A percentile compares a stretch with the other conserved stretches of the same genome.
These are phyloP conservation scores for Dryadomyces quercivorus DNA, from an alignment of 2,329 filamentous ascomycete species.

Conservation along the genomic window DNA sequence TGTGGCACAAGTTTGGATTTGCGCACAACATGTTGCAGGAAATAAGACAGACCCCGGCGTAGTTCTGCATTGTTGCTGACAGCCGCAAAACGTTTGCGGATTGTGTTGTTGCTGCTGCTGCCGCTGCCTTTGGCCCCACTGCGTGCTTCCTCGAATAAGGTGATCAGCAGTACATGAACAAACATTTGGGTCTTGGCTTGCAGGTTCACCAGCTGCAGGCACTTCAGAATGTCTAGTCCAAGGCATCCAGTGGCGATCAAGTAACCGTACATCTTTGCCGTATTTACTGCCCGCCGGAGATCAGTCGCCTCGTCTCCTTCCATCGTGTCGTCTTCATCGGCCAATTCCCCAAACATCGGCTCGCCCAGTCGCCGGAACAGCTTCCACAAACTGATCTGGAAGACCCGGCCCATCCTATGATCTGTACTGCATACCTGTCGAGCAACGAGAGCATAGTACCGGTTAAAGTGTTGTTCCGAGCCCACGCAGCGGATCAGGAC, in stretches of 20 bases:
- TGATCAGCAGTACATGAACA: constrained; percentile 68
- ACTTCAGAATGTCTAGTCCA: constrained; percentile 43
- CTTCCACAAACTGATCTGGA: constrained; percentile 79
- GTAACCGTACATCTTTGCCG: constrained; percentile 41
- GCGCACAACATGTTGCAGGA: constrained; percentile 62
- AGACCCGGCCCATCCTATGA: constrained; percentile 65
- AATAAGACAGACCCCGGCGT: constrained; percentile 64
- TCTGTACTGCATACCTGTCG: constrained; percentile 59
- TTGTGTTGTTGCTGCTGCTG: constrained; percentile 19
- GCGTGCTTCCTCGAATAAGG: constrained; percentile 56
- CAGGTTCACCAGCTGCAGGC: constrained; percentile 66
- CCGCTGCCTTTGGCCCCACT: constrained; percentile 25
- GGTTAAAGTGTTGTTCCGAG: constrained; percentile 75
- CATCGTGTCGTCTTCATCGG: constrained; percentile 40
- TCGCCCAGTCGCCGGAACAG: constrained; percentile 81
- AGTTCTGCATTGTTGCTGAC: constrained; percentile 54
- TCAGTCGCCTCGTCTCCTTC: constrained; percentile 32
- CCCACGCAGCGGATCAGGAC: constrained; percentile 82
- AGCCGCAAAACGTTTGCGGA: constrained; percentile 55
- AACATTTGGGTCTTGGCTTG: constrained; percentile 67
- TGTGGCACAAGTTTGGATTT: constrained; percentile 46
- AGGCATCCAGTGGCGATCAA: constrained; percentile 34
- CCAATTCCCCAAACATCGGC: constrained; percentile 52
- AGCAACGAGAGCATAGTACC: constrained; percentile 83
- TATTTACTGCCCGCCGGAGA: constrained; percentile 36